Base-by-base conservation (phyloP, 192 early-diverging fungal genomes). In the Entophlyctis helioformis region DNA sequence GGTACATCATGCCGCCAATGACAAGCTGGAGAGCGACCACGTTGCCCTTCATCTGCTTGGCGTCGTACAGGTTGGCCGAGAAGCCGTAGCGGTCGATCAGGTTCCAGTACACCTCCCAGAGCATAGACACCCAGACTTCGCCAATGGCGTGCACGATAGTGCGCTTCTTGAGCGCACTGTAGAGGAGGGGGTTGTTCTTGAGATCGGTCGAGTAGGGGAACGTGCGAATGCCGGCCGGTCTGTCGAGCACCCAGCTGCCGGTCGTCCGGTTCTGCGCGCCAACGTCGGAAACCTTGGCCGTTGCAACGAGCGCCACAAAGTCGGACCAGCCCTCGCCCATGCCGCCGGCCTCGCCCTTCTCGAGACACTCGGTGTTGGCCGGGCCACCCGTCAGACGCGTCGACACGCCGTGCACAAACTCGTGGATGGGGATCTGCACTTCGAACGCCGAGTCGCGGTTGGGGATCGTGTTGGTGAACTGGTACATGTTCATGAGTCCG, bases 271-370 rank as follows among this genome's bases (percentile, higher is more conserved):
- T 56, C 42, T 53, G 57, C 26, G 44, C 38, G 33, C 69, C 64
- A 21, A 67, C 71, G 54, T 53, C 42, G 33, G 48, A 48, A 24
- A 44, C 38, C 10, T 42, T 60, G 32, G 68, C 46, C 8, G 39
- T 41, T 23, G 67, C 36, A 20, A 73, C 43, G 32, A 63, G 35
- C 5, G 64, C 68, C 20, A 71, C 42, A 6, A 66, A 48, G 56
- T 83, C 80, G 28, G 61, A 58, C 74, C 74, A 80, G 44, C 80
- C 80, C 72, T n/a, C n/a, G n/a, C n/a, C n/a, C n/a, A n/a, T n/a
- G n/a, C n/a, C n/a, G n/a, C n/a, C n/a, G n/a, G n/a, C 31, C 55
- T 78, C 76, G 48, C 51, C 56, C 32, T 41, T 63, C 15, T 48
- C 24, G 38, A 83, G 55, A 42, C 81, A 83, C n/a, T n/a, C n/a